Evolutionary conservation across 306 rosid species (phyloP), one percentile per base, ranked within the genome.

Genomic region (Castanea sativa): DNA sequence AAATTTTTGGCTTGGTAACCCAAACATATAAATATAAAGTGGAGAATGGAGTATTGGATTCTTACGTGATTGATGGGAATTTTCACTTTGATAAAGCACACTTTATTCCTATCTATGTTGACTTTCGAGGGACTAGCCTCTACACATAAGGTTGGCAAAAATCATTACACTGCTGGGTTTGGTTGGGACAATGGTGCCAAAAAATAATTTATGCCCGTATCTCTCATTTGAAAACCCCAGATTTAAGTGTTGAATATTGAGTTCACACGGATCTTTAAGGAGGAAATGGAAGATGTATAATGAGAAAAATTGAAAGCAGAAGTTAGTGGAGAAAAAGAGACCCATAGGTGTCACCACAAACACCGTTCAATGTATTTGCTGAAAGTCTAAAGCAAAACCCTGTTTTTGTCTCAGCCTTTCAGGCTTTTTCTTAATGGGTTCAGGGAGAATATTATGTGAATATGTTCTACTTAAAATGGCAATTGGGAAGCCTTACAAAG

Each of bases 61-160:
- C 97, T 77, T 68, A 51, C 79, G 58, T 75, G 73, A 78, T 83
- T 79, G 77, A 16, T 64, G 80, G 86, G 73, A 67, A 68, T 74
- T 70, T 79, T 74, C 21, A 74, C 73, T 79, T 63, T 68, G 2
- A 76, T 73, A 61, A 59, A 87, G 79, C 79, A 45, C 35, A 13
- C 57, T 69, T 81, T 88, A 81, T 86, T 85, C 85, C 61, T 23
- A 71, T 16, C 68, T 0, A 67, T 76, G 68, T 45, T 78, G 89
- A 80, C 77, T 20, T 73, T 61, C 11, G 56, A 33, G 41, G 77
- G 49, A 84, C 65, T 80, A 72, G 83, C 79, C 32, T 85, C 91
- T 86, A 81, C 82, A 76, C 51, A 63, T 29, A 43, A 38, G 83
- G 90, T 77, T 18, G 90, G 91, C 78, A 76, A 83, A 83, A 87